A percentile compares a stretch with the other conserved stretches of the same genome.
Evolutionary conservation across 768 basidiomycete species (phyloP).

Genomic region (Calvatia gigantea): DNA sequence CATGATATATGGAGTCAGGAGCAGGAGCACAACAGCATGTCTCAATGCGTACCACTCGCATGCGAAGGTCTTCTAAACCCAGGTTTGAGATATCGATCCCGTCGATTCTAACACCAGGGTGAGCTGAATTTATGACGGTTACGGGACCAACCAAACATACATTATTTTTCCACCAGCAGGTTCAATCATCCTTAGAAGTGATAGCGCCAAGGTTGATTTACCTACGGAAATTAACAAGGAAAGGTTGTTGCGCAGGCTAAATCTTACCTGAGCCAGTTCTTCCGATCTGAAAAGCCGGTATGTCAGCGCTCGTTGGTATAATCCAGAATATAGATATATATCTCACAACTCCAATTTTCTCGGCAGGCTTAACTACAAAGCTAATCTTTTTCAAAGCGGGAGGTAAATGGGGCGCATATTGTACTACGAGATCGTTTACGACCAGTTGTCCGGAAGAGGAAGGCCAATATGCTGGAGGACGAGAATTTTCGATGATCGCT

Average conservation of each 20-base stretch:
- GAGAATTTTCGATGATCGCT: slow-evolving; percentile 46
- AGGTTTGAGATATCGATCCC: slow-evolving; percentile 65
- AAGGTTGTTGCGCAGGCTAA: not conserved
- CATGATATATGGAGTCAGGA: not conserved
- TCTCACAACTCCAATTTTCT: slow-evolving; percentile 68
- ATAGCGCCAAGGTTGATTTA: slow-evolving; percentile 57
- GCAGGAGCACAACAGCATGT: not conserved
- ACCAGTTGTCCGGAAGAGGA: slow-evolving; percentile 52
- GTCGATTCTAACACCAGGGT: slow-evolving; percentile 45
- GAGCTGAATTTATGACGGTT: not conserved
- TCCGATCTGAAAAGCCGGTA: slow-evolving; percentile 42
- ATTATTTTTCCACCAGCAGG: slow-evolving; percentile 52
- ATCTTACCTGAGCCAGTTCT: slow-evolving; percentile 60
- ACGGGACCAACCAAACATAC: slow-evolving; percentile 30
- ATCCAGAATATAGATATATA: not conserved
- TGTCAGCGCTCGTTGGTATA: not conserved
- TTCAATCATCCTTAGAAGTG: slow-evolving; percentile 62
- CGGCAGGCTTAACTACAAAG: slow-evolving; percentile 55
- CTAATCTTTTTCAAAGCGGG: slow-evolving; percentile 54
- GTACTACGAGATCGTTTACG: slow-evolving; percentile 56
- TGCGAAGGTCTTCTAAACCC: slow-evolving; percentile 66
- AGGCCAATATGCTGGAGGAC: slow-evolving; percentile 76
- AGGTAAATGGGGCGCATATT: slow-evolving; percentile 61
- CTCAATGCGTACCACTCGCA: slow-evolving; percentile 44
- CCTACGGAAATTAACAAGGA: slow-evolving; percentile 25